These are phyloP conservation scores for Scutellaria barbata DNA, from an alignment of 257 asterid genomes.

Conservation along the genomic window DNA sequence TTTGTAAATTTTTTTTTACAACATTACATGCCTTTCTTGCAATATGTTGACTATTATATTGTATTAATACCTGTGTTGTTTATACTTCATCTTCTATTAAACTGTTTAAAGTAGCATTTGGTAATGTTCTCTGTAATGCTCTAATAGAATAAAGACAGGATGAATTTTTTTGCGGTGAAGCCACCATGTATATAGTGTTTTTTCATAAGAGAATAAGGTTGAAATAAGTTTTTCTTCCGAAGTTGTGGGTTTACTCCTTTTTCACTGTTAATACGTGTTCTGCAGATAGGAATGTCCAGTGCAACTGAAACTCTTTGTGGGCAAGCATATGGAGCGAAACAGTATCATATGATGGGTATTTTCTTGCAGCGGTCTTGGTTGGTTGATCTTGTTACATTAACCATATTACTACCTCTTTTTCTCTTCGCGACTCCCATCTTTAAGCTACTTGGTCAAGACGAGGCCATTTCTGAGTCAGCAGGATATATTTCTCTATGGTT, in stretches of 20 bases:
- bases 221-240: not conserved
- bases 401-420: constrained; percentile 68
- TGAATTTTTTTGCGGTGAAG: not conserved
- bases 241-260: not conserved
- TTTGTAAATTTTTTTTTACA: not conserved
- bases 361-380: constrained; percentile 95
- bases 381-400: constrained; percentile 67
- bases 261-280: not conserved
- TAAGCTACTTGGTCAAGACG: constrained; percentile 70
- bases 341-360: constrained; percentile 89
- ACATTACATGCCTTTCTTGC: too few relatives aligned
- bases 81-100: not conserved
- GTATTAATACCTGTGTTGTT: not conserved
- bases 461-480: constrained; percentile 59
- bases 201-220: too few relatives aligned
- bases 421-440: constrained; percentile 66
- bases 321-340: constrained; percentile 92
- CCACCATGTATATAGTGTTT: too few relatives aligned
- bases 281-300: constrained; percentile 95
- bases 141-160: not conserved
- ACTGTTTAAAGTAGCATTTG: not conserved
- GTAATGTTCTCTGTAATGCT: not conserved
- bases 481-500: constrained; percentile 79
- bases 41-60: not conserved
- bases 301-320: constrained; percentile 97